These are phyloP conservation scores for Suillus variegatus DNA, from an alignment of 768 basidiomycete genomes.

Conservation along the genomic window DNA sequence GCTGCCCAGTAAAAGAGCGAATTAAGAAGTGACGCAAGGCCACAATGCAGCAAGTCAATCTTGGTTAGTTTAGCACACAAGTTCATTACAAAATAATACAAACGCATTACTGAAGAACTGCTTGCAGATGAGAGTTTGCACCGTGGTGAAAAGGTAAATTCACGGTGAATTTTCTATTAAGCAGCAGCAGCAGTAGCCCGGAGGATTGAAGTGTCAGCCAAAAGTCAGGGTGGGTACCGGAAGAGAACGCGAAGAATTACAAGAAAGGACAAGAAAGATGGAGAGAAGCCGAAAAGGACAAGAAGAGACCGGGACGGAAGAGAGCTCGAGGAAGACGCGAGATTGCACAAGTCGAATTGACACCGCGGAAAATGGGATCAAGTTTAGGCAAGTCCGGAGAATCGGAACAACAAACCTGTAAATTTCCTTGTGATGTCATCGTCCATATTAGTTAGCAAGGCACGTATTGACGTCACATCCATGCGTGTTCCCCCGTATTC, in stretches of 20 bases:
- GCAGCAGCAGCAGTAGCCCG: not conserved
- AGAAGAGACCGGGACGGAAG: not conserved
- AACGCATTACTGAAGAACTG: slow-evolving; percentile 18
- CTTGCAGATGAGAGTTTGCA: slow-evolving; percentile 4
- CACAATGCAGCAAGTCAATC: slow-evolving; percentile 12
- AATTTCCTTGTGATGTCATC: slow-evolving; percentile 30
- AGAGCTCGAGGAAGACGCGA: not conserved
- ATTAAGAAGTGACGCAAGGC: slow-evolving; percentile 26
- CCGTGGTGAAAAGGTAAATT: slow-evolving; percentile 6
- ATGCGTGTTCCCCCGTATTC: slow-evolving; percentile 10
- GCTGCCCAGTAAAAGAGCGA: slow-evolving; percentile 22
- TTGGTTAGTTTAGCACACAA: slow-evolving; percentile 19
- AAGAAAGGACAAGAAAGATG: slow-evolving; percentile 3
- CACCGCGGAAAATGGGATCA: slow-evolving; percentile 14
- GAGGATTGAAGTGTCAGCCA: not conserved
- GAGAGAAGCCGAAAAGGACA: not conserved
- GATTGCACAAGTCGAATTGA: slow-evolving; percentile 14
- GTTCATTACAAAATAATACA: slow-evolving; percentile 17
- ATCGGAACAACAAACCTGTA: slow-evolving; percentile 4
- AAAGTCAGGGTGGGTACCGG: not conserved
- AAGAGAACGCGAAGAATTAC: not conserved
- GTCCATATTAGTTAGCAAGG: slow-evolving; percentile 13
- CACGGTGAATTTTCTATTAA: slow-evolving; percentile 10
- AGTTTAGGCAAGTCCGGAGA: slow-evolving; percentile 23
- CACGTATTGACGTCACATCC: slow-evolving; percentile 28